Conservation (phyloP, 768 basidiomycete species). For the Phlebiopsis gigantea region DNA sequence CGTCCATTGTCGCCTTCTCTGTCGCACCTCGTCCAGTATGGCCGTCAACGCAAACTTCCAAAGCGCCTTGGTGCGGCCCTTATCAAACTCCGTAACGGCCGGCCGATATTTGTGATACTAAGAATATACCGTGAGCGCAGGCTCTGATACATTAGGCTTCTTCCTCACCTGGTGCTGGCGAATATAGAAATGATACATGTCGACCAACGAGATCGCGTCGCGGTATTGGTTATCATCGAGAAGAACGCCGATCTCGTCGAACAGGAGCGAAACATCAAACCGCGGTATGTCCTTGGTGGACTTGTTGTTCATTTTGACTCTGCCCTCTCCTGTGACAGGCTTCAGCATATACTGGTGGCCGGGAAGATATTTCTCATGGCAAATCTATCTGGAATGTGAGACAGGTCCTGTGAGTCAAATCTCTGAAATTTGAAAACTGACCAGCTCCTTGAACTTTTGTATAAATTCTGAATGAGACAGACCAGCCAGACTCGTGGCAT, state of each 20-base stretch:
- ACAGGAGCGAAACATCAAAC: conserved; percentile 81
- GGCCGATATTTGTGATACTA: conserved; percentile 86
- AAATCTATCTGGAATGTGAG: conserved; percentile 34
- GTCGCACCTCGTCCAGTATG: conserved; percentile 77
- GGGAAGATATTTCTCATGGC: conserved; percentile 39
- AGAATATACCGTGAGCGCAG: conserved; percentile 11
- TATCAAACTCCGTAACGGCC: conserved; percentile 47
- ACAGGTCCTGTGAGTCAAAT: not conserved
- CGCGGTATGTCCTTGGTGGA: conserved; percentile 70
- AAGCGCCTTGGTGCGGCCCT: conserved; percentile 61
- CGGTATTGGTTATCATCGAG: conserved; percentile 94
- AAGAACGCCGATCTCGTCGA: conserved; percentile 89
- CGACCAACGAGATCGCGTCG: conserved; percentile 85
- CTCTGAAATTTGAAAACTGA: conserved; percentile 29
- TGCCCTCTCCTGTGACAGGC: conserved; percentile 93
- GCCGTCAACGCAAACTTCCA: conserved; percentile 76
- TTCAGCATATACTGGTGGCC: conserved; percentile 92
- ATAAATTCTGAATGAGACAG: conserved; percentile 60
- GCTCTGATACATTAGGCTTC: not conserved
- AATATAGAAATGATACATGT: conserved; percentile 95
- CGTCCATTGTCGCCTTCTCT: conserved; percentile 81
- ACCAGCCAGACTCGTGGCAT: conserved; percentile 74
- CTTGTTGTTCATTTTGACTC: conserved; percentile 81
- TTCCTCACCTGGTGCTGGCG: conserved; percentile 67
- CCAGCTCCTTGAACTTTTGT: conserved; percentile 70